These are phyloP conservation scores for Pyronema omphalodes DNA, from an alignment of 495 filamentous ascomycete genomes.

Conservation along the genomic window DNA sequence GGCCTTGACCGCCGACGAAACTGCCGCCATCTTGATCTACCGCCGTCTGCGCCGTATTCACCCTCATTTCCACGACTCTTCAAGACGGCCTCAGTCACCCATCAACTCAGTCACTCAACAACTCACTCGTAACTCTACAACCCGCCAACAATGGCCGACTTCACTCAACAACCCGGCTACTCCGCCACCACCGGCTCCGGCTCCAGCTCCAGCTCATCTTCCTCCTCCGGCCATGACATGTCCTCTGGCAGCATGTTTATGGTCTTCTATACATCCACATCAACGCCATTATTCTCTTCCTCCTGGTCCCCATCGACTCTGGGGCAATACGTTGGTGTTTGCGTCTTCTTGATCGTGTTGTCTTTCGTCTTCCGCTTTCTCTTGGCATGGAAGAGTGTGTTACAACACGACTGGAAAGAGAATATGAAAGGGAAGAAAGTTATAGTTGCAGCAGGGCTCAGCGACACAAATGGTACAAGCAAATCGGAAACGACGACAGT, in stretches of 20 bases:
- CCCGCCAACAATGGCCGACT: constrained; percentile 14
- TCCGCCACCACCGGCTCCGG: neutral
- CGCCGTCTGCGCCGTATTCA: neutral
- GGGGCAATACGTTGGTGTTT: constrained; percentile 45
- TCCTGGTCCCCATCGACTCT: constrained; percentile 51
- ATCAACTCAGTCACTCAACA: neutral
- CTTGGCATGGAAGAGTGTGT: constrained; percentile 42
- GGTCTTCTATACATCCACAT: constrained; percentile 46
- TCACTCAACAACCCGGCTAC: constrained; percentile 9
- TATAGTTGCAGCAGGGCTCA: neutral
- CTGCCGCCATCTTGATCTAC: no score
- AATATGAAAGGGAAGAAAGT: constrained; percentile 2
- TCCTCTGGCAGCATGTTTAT: constrained; percentile 25
- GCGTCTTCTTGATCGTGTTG: constrained; percentile 28
- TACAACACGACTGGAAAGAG: constrained; percentile 35
- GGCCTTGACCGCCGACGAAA: no score
- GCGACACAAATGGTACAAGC: constrained; percentile 32
- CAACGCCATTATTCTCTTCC: constrained; percentile 54
- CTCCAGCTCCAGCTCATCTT: constrained; percentile 4
- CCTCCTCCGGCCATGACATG: constrained; percentile 7
- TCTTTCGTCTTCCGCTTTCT: constrained; percentile 45
- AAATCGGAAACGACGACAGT: constrained; percentile 30
- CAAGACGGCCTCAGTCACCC: no score
- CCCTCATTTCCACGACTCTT: no score
- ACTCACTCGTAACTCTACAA: neutral